These are phyloP conservation scores for Coleophoma cylindrospora DNA, from an alignment of 2,329 filamentous ascomycete genomes.

Conservation along the genomic window DNA sequence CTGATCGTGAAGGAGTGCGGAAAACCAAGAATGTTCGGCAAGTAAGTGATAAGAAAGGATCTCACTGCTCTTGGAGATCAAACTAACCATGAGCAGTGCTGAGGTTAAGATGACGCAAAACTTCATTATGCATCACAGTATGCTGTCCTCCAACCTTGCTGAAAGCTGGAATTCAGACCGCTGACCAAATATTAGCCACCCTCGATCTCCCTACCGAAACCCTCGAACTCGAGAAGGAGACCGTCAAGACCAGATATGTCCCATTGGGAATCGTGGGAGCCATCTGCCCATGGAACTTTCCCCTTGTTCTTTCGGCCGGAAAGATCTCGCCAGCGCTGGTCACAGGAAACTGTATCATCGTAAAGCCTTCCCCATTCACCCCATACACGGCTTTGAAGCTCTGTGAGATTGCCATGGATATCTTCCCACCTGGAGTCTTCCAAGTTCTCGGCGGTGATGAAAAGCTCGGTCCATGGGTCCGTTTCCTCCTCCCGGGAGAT, in stretches of 20 bases:
- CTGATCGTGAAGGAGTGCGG: slow-evolving; percentile 42
- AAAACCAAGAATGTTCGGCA: slow-evolving; percentile 32
- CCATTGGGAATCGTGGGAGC: slow-evolving; percentile 45
- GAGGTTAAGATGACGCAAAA: background rate
- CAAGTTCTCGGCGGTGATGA: slow-evolving; percentile 34
- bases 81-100: too few species aligned
- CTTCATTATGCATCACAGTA: background rate
- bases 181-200: background rate
- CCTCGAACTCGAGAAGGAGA: background rate
- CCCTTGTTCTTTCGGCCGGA: slow-evolving; percentile 38
- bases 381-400: slow-evolving; percentile 46
- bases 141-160: background rate
- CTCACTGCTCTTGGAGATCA: too few species aligned
- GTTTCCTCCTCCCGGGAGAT: background rate
- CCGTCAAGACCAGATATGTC: slow-evolving; percentile 23
- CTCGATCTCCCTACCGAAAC: background rate
- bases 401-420: slow-evolving; percentile 39
- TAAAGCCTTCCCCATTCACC: slow-evolving; percentile 53
- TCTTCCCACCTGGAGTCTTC: slow-evolving; percentile 48
- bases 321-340: slow-evolving; percentile 45
- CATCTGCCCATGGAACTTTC: slow-evolving; percentile 58
- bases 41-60: background rate
- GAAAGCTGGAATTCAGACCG: too few species aligned
- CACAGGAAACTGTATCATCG: slow-evolving; percentile 47
- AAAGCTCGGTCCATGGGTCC: slow-evolving; percentile 37